phyloP scores from a whole-genome alignment of 2,329 filamentous ascomycete genomes.

The Paraphoma chrysanthemicola region DNA sequence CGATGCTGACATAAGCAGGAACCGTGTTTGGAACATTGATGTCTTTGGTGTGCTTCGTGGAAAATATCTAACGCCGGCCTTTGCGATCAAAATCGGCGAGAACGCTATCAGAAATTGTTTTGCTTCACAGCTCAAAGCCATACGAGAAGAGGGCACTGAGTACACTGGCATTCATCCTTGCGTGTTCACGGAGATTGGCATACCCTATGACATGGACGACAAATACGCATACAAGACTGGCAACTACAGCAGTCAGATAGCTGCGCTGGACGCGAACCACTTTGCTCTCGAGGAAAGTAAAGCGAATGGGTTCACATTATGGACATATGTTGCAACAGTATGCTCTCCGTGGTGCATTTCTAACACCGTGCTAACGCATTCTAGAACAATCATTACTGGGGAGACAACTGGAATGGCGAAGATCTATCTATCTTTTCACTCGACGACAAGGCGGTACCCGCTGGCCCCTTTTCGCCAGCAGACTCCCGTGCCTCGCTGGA shows the following conservation, averaged over 20 bases:
- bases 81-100: conserved; percentile 92
- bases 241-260: conserved; percentile 89
- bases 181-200: conserved; percentile 92
- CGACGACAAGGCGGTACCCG: conserved; percentile 73
- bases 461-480: conserved; percentile 57
- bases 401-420: conserved; percentile 97
- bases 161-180: conserved; percentile 89
- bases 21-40: conserved; percentile 95
- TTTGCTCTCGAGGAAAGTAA: conserved; percentile 86
- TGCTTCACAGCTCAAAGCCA: conserved; percentile 81
- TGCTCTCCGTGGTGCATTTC: conserved; percentile 20
- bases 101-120: conserved; percentile 94
- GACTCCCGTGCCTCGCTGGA: conserved; percentile 60
- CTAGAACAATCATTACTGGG: conserved; percentile 84
- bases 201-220: conserved; percentile 98
- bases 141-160: conserved; percentile 85
- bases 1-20: conserved; percentile 56
- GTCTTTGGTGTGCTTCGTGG: conserved; percentile 91
- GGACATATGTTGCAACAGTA: conserved; percentile 81
- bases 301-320: conserved; percentile 86
- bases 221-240: conserved; percentile 95
- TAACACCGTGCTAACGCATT: conserved; percentile 19
- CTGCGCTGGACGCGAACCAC: conserved; percentile 95
- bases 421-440: conserved; percentile 88
- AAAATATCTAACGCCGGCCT: conserved; percentile 84